Evolutionary conservation across 306 rosid species (phyloP).

Genomic region (Rubus parviflorus): DNA sequence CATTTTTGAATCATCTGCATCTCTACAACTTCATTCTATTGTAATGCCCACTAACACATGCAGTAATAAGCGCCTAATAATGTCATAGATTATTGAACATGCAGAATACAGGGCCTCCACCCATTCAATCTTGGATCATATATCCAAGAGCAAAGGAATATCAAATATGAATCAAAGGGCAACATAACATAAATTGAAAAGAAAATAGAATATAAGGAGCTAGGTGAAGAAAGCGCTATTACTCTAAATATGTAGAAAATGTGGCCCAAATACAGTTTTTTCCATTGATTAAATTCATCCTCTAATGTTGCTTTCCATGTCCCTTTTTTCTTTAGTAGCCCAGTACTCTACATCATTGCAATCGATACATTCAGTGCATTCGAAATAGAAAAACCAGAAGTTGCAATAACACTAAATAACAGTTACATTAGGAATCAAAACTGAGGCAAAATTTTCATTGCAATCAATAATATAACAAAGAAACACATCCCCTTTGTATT

Average conservation of each 20-base stretch:
- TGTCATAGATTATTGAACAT: not conserved
- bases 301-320: not conserved
- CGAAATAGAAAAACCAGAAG: not conserved
- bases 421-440: not conserved
- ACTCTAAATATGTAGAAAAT: not conserved
- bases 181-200: not conserved
- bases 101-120: not conserved
- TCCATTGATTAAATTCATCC: not conserved
- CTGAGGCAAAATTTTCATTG: not conserved
- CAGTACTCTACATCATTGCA: not conserved
- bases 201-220: not conserved
- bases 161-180: not conserved
- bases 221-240: not conserved
- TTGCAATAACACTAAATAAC: not conserved
- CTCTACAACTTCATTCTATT: not conserved
- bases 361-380: not conserved
- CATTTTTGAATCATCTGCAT: not conserved
- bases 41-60: not conserved
- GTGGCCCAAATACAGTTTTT: too few relatives aligned
- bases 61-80: not conserved
- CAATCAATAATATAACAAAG: not conserved
- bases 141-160: not conserved
- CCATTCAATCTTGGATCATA: not conserved
- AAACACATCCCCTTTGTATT: slow-evolving; percentile 1
- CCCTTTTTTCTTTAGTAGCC: too few relatives aligned